A percentile compares a stretch with the other conserved stretches of the same genome.
Evolutionary conservation across 176 grass and related monocot genomes (phyloP).

Genomic region (Paspalum vaginatum): DNA sequence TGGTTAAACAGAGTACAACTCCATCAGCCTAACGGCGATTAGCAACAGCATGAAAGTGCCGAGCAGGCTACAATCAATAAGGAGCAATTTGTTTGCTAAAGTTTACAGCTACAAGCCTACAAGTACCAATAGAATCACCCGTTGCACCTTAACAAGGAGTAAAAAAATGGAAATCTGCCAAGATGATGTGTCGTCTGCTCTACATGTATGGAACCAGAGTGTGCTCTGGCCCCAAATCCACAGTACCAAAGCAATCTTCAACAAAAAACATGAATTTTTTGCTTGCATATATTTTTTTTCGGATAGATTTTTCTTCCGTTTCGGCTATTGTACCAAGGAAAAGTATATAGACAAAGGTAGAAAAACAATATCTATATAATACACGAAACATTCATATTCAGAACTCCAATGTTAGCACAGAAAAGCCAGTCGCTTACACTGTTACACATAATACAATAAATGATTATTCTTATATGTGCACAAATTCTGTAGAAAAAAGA

Average conservation of each 20-base stretch:
- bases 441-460: neutral
- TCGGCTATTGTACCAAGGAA: neutral
- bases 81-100: neutral
- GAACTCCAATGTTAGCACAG: neutral
- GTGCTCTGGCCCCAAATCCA: neutral
- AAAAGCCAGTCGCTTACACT: neutral
- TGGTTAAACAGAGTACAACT: constrained; percentile 27
- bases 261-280: neutral
- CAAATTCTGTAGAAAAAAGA: neutral
- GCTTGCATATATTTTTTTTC: neutral
- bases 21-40: constrained; percentile 1
- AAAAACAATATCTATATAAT: neutral
- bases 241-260: neutral
- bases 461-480: neutral
- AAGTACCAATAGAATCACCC: neutral
- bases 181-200: neutral
- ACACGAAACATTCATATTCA: neutral
- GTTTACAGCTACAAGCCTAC: neutral
- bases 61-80: neutral
- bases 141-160: constrained; percentile 5
- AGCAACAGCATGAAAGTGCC: neutral
- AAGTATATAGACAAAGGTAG: neutral
- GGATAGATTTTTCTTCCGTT: neutral
- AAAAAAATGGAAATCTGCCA: neutral
- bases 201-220: neutral